Percentiles rank a stretch among this genome's conserved stretches.
phyloP scores from a whole-genome alignment of 495 filamentous ascomycete species.

The Aspergillus indologenus region DNA sequence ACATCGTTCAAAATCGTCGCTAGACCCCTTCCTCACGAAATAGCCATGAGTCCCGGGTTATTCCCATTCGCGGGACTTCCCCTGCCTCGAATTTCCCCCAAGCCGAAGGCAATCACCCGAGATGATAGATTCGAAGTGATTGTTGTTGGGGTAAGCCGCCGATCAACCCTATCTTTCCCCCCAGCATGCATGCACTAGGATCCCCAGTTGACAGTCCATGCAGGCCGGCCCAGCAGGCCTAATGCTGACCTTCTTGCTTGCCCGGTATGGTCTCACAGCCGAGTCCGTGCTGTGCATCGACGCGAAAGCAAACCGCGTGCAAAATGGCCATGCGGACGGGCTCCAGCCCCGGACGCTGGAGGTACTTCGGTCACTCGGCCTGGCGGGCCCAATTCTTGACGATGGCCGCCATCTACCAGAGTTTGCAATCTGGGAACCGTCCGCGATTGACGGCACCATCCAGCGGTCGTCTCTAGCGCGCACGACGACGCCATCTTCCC shows the following conservation, averaged over 20 bases:
- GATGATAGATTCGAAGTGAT: constrained; percentile 8
- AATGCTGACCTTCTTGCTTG: constrained; percentile 41
- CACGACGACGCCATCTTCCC: no score
- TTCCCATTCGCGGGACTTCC: constrained; percentile 21
- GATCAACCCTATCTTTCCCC: neutral
- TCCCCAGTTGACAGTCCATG: no score
- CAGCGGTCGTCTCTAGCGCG: no score
- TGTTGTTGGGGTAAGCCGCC: constrained; percentile 6
- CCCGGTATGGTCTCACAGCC: constrained; percentile 44
- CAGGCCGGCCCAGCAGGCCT: constrained; percentile 50
- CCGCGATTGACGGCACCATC: no score
- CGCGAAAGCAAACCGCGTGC: constrained; percentile 34
- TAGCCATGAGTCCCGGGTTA: neutral
- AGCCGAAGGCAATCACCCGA: neutral
- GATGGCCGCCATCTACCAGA: constrained; percentile 35
- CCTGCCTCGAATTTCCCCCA: constrained; percentile 23
- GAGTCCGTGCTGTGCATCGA: constrained; percentile 45
- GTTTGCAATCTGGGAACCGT: no score
- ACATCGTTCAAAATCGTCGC: no score
- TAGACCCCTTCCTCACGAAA: no score
- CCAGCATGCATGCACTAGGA: no score
- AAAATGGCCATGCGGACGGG: constrained; percentile 62
- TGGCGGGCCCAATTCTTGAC: constrained; percentile 32
- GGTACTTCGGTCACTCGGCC: constrained; percentile 49
- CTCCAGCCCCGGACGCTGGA: constrained; percentile 59